A percentile compares a stretch with the other conserved stretches of the same genome.
These are phyloP conservation scores for Hymenoscyphus fructigenus DNA, from an alignment of 2,329 filamentous ascomycete genomes.

Conservation along the genomic window DNA sequence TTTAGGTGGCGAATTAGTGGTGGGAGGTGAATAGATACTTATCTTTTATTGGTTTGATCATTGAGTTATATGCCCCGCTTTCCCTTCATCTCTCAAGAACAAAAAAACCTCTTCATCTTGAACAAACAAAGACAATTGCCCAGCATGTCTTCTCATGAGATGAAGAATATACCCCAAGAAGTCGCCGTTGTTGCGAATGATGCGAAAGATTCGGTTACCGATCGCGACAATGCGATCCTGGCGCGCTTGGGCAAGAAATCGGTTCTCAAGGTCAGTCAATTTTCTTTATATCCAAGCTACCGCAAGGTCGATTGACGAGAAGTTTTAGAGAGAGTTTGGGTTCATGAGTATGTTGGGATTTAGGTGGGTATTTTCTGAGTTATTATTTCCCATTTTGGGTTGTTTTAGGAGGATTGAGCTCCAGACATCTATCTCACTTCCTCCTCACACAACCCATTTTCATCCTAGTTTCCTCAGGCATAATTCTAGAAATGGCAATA, in stretches of 20 bases:
- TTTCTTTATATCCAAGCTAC: not conserved
- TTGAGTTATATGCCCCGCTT: not conserved
- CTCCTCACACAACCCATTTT: no score
- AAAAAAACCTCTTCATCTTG: not conserved
- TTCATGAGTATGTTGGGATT: conserved; percentile 44
- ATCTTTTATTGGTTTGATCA: no score
- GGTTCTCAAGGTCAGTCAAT: conserved; percentile 12
- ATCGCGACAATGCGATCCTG: conserved; percentile 11
- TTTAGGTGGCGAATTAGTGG: no score
- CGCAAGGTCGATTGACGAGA: not conserved
- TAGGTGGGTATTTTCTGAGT: no score
- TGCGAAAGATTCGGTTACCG: conserved; percentile 1
- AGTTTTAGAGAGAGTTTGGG: conserved; percentile 39
- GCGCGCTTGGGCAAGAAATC: conserved; percentile 15
- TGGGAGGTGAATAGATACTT: no score
- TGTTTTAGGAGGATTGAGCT: no score
- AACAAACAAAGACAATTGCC: not conserved
- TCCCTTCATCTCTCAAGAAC: not conserved
- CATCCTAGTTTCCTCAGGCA: no score
- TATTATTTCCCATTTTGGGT: no score
- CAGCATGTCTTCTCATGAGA: conserved; percentile 4
- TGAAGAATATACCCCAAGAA: not conserved
- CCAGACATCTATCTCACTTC: no score
- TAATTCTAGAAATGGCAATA: no score
- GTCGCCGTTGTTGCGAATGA: not conserved